Evolutionary conservation across 306 rosid genomes (phyloP), one percentile per base, ranked within the genome.

Genomic region (Rosa chinensis): DNA sequence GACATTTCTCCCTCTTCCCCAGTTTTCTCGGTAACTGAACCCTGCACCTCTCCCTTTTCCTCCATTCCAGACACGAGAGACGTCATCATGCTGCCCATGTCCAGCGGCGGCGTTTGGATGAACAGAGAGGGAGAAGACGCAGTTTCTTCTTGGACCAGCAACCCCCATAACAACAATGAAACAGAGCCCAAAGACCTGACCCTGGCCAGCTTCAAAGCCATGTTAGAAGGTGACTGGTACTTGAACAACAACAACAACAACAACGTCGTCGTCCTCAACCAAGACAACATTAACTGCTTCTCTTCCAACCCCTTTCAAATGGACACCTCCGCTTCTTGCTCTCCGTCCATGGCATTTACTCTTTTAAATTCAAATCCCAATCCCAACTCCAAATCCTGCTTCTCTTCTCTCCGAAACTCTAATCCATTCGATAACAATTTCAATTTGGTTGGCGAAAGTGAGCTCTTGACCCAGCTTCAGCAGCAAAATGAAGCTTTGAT

Each of bases 171-270:
- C 37, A 32, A 32, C 37, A 32, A 32, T 32, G 37, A 32, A 32
- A 32, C 37, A 32, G 37, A 32, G 37, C 37, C 37, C 37, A 40
- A 40, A 40, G 44, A 40, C 7, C 7, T 40, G 8, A 40, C 44
- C 44, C 5, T 40, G 44, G 44, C 44, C 44, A 40, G 3, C 82
- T 92, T 87, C 89, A 92, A 92, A 84, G 89, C 97, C 78, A 88
- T 90, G 88, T 84, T 90, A 8, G 90, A 89, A n/a, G 90, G 82
- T 7, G 92, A 89, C 66, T 93, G 94, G 90, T 87, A 64, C 81
- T 37, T 85, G 64, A 82, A 84, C 73, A 40, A 40, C 74, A 81
- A 25, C 4, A 28, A 28, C 28, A 28, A 28, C 32, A 81, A 25
- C 4, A 28, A 28, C 32, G 2, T 1, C 32, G 88, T 78, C 47